Base-by-base conservation (phyloP, 805 yeast species). In the Tetrapisispora pingtungensis region DNA sequence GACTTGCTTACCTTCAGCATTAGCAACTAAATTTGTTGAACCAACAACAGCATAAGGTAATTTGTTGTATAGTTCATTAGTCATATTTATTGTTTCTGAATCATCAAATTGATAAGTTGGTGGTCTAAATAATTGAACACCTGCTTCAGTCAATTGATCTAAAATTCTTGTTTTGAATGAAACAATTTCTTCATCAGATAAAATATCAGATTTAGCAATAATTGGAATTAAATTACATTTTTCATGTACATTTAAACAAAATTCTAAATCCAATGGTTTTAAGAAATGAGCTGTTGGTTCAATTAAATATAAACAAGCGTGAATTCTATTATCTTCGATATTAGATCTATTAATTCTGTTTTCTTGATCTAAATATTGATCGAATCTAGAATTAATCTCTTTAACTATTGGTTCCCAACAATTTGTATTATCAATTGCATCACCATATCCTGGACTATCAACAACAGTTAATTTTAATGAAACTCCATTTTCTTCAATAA, bases 251-350 rank as follows among this genome's bases (percentile, higher is more conserved):
- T 79, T 78, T 61, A 81, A 81, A 86, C 93, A 85, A 55, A 89
- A 84, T 52, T 77, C 81, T 54, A 93, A 79, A 65, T 93, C 98
- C 57, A 93, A 73, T 17, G 96, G 81, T 62, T 81, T 84, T 63
- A 93, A 74, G 36, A 85, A 78, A 68, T 93, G 98, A 49, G 96
- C 97, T 22, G 97, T 89, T 54, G 98, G 98, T 68, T 90, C 96
- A 58, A 93, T 84, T 57, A 93, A 90, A 68, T 89, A 93, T 50
- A 93, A 69, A 62, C 88, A 79, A 30, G 96, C 97, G 65, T 93
- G 98, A 47, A 93, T 77, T 59, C 98, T 80, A 58, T 81, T 76
- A 67, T 93, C 98, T 46, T 69, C 73, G 50, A 81, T 73, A 17
- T 75, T 65, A 12, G 83, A 68, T 65, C 97, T 79, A 66, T 79